Conservation (phyloP, 2,329 filamentous ascomycete genomes). For the Dactylellina drechsleri region DNA sequence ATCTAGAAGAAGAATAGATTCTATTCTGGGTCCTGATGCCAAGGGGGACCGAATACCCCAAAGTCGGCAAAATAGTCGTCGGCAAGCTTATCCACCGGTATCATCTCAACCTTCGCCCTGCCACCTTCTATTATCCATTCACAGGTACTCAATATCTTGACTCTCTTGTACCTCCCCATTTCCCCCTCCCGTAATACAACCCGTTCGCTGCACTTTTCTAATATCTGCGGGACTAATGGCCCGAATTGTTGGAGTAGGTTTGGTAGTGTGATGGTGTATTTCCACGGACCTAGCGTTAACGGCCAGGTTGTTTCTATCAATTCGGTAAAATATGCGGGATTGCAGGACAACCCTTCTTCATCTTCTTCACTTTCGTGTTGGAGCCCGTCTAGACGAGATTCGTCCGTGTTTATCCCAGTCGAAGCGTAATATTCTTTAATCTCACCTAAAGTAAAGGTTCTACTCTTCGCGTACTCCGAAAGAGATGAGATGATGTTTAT, state of each 20-base stretch:
- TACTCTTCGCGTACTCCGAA: neutral
- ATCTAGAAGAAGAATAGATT: no score
- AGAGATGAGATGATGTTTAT: conserved; percentile 1
- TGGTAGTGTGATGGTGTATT: conserved; percentile 8
- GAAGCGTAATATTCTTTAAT: neutral
- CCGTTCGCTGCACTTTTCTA: conserved; percentile 1
- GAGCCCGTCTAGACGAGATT: neutral
- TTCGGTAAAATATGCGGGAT: neutral
- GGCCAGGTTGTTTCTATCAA: conserved; percentile 12
- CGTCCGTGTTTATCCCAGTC: neutral
- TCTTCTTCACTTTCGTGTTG: neutral
- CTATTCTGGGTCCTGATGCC: no score
- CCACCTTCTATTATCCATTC: neutral
- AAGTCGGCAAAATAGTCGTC: neutral
- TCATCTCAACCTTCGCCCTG: no score
- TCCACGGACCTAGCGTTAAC: conserved; percentile 20
- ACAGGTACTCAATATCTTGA: neutral
- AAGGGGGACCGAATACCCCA: neutral
- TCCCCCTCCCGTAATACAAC: conserved; percentile 4
- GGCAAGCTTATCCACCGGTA: no score
- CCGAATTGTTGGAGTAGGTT: neutral
- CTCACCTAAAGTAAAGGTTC: neutral
- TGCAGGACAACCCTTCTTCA: neutral
- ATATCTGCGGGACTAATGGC: neutral
- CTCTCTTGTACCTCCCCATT: neutral